These are phyloP conservation scores for Ochetophila trinervis DNA, from an alignment of 306 rosid genomes.

Conservation along the genomic window DNA sequence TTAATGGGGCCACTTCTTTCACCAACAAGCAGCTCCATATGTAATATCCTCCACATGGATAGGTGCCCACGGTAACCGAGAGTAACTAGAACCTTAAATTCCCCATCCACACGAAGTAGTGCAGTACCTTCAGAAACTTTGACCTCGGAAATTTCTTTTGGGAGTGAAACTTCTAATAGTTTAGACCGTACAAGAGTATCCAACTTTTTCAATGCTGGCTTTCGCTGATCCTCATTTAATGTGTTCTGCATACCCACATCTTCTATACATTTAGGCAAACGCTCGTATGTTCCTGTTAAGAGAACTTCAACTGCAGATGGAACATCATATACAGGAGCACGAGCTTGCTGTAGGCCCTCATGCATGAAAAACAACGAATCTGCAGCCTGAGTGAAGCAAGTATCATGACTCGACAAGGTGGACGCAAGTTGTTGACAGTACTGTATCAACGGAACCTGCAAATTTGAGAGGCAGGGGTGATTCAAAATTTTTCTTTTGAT, in stretches of 20 bases:
- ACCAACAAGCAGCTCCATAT: constrained; percentile 94
- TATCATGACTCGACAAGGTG: constrained; percentile 87
- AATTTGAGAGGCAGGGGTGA: constrained; percentile 9
- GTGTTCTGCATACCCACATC: constrained; percentile 73
- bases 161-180: constrained; percentile 73
- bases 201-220: constrained; percentile 86
- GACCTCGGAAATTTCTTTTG: constrained; percentile 75
- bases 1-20: constrained; percentile 67
- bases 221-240: constrained; percentile 72
- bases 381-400: constrained; percentile 94
- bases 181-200: constrained; percentile 86
- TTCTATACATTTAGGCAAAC: constrained; percentile 87
- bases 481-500: not conserved
- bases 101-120: constrained; percentile 75
- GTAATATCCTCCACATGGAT: constrained; percentile 96
- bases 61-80: constrained; percentile 96
- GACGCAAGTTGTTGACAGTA: constrained; percentile 88
- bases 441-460: constrained; percentile 92
- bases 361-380: constrained; percentile 99
- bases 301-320: constrained; percentile 94
- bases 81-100: constrained; percentile 81
- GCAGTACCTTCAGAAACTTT: constrained; percentile 81
- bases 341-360: constrained; percentile 97
- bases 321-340: constrained; percentile 96
- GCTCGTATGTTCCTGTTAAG: constrained; percentile 71